Percentiles rank a stretch among this genome's conserved stretches.
Evolutionary conservation across 192 early-diverging fungal species (phyloP).

Genomic region (Diversispora epigaea): DNA sequence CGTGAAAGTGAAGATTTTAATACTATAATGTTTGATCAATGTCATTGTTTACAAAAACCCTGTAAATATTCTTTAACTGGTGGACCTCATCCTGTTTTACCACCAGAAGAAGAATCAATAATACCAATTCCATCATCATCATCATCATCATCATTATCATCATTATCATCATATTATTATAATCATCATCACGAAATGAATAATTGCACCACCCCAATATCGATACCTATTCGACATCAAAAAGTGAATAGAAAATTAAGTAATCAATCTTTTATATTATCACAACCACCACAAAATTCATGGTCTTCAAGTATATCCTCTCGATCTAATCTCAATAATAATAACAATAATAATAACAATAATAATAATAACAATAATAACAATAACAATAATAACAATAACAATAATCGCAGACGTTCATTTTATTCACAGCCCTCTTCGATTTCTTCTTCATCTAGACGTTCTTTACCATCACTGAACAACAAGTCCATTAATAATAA

Average conservation of each 20-base stretch:
- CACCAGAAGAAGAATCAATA: not conserved
- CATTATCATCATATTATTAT: too few species aligned
- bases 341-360: too few species aligned
- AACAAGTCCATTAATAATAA: not conserved
- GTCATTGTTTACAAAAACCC: conserved; percentile 23
- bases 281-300: not conserved
- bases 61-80: conserved; percentile 1
- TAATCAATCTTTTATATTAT: too few species aligned
- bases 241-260: too few species aligned
- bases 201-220: too few species aligned
- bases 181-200: too few species aligned
- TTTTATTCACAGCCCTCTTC: not conserved
- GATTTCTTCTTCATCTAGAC: not conserved
- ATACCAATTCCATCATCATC: not conserved
- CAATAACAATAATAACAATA: not conserved
- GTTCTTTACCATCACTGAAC: not conserved
- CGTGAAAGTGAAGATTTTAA: conserved; percentile 24
- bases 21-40: conserved; percentile 17
- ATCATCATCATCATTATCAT: not conserved
- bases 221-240: too few species aligned
- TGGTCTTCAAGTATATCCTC: not conserved
- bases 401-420: not conserved
- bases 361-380: not conserved
- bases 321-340: too few species aligned
- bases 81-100: conserved; percentile 11